A percentile compares a stretch with the other conserved stretches of the same genome.
Conservation (phyloP, 306 rosid genomes). For the Calophaca sinica region DNA sequence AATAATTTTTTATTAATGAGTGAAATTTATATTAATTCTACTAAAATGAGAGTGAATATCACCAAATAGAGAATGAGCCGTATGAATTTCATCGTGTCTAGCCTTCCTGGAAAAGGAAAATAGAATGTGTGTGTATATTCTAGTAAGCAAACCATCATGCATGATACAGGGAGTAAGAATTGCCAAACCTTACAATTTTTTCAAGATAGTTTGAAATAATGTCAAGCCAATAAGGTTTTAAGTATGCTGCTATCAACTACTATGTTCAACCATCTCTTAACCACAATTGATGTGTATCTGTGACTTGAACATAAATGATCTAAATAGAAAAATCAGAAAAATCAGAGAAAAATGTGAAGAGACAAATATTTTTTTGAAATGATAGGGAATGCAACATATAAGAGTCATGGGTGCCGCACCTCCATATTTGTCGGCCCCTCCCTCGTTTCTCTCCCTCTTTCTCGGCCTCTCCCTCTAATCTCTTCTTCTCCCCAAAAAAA, state of each 20-base stretch:
- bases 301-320: not conserved
- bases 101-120: not conserved
- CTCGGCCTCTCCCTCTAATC: too few relatives aligned
- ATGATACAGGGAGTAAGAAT: not conserved
- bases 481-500: too few relatives aligned
- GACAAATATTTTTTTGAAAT: not conserved
- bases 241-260: conserved; percentile 36
- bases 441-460: too few relatives aligned
- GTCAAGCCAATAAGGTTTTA: conserved; percentile 7
- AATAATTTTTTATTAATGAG: too few relatives aligned
- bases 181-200: conserved; percentile 41
- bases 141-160: not conserved
- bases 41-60: not conserved
- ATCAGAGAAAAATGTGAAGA: not conserved
- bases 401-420: too few relatives aligned
- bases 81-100: too few relatives aligned
- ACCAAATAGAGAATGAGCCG: not conserved
- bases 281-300: not conserved
- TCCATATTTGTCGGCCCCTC: too few relatives aligned
- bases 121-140: not conserved
- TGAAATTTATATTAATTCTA: not conserved
- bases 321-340: not conserved
- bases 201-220: conserved; percentile 30
- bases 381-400: too few relatives aligned
- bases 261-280: conserved; percentile 9